Base-by-base conservation (phyloP, 352 stramenopile genomes). In the Pythium pyrilobum region DNA sequence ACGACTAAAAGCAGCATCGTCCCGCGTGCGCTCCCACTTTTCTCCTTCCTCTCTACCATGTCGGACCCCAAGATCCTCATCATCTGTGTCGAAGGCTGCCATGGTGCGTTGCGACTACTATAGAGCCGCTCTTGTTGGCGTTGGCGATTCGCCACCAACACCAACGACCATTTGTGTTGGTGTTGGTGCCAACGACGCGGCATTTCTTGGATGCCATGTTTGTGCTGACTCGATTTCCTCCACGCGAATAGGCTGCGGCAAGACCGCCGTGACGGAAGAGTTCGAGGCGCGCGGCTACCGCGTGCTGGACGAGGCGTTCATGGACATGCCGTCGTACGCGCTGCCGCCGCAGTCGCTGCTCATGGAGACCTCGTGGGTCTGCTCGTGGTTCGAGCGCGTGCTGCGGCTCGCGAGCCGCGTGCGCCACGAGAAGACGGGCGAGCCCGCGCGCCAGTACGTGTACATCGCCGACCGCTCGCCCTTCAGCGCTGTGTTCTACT, bases 301-400 rank as follows among this genome's bases (percentile, higher is more conserved):
- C 57, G 75, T 92, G 27, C 64, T 96, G 36, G 81, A 94, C 51
- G 86, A 96, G 55, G 83, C 82, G 24, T 96, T 96, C 59, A 81
- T 96, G 59, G 70, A 90, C 71, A 95, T 96, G 86, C 82, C 84
- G 8, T 65, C 74, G 13, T 89, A 93, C 50, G 77, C 79, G 24
- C 67, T 96, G 50, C 80, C 91, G 55, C 84, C 86, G n/a, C 86
- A 96, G 64, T 92, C 84, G 23, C 70, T 96, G 24, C 80, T 96
- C 33, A 95, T 95, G 84, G 86, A 96, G 61, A 95, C 84, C 29
- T 85, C 77, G 27, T 96, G 86, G 86, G 84, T 96, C 54, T 93
- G 82, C 54, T 91, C 81, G 10, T 96, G 86, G 84, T 96, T 96
- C 56, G 78, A 92, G 64, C 79, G 85, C 52, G 77, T 96, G n/a